Evolutionary conservation across 768 basidiomycete species (phyloP).

Genomic region (Collybia sp.): DNA sequence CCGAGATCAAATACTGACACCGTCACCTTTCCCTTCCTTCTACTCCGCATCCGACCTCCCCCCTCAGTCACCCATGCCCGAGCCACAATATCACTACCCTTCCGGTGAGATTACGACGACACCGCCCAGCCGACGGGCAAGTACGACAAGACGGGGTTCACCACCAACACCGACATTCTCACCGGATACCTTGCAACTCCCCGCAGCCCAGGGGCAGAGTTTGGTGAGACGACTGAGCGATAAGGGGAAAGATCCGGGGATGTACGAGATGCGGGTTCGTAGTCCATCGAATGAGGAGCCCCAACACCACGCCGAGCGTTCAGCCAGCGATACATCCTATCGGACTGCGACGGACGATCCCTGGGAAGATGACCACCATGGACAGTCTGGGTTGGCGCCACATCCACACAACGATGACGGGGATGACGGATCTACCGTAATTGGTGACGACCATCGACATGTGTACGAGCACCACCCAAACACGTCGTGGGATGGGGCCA

Average conservation of each 20-base stretch:
- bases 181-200: slow-evolving; percentile 12
- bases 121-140: slow-evolving; percentile 35
- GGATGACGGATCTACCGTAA: no score
- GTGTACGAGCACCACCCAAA: no score
- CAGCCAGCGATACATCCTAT: slow-evolving; percentile 36
- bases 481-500: no score
- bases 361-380: slow-evolving; percentile 22
- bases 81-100: slow-evolving; percentile 41
- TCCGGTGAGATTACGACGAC: slow-evolving; percentile 41
- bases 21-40: slow-evolving; percentile 50
- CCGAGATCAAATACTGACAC: slow-evolving; percentile 12
- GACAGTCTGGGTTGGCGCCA: no score
- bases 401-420: no score
- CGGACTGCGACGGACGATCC: slow-evolving; percentile 41
- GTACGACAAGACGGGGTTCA: slow-evolving; percentile 21
- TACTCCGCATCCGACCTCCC: slow-evolving; percentile 71
- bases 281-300: slow-evolving; percentile 18
- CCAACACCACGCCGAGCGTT: slow-evolving; percentile 18
- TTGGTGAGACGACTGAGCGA: slow-evolving; percentile 9
- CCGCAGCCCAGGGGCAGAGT: slow-evolving; percentile 1
- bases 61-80: slow-evolving; percentile 53
- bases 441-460: no score
- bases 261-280: slow-evolving; percentile 31
- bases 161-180: slow-evolving; percentile 16
- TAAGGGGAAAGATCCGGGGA: neutral